Evolutionary conservation across 306 rosid species (phyloP), one percentile per base, ranked within the genome.

Genomic region (Canavalia ensiformis): DNA sequence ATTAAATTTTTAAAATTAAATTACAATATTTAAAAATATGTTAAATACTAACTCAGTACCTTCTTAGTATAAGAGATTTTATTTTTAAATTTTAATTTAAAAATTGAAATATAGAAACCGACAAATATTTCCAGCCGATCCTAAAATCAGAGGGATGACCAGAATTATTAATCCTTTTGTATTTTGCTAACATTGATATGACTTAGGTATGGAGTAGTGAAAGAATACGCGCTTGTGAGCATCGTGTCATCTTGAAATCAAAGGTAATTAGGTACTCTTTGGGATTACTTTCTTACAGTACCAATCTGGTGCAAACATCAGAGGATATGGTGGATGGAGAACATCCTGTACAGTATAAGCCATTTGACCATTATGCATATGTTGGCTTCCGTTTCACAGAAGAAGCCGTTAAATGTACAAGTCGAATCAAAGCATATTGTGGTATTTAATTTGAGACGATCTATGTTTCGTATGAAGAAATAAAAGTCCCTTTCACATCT

Each of bases 141-240:
- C 25, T 18, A 18, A 18, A 18, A 18, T 18, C 25, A 18, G 25
- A 18, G 0, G 25, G 25, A 18, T 18, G 25, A 18, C 25, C 25
- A 18, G 25, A 18, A 18, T 18, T 18, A 18, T 18, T 18, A 18
- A 18, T 18, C 25, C 25, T 18, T 18, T 18, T 18, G 25, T 18
- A 18, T 18, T 18, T 18, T 18, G 41, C 4, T 37, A 4, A 37
- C 41, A 37, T 37, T 37, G 3, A 37, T 37, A 4, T 37, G 41
- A 2, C 4, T 37, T 49, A 72, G 84, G 84, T 62, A 7, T 80
- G 77, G 84, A 80, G 78, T 9, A 80, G 57, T 49, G 78, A 62
- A 45, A 80, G 84, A 54, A 80, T 80, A 72, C 63, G 78, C 1
- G 44, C 78, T 46, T 49, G 73, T 25, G 42, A 46, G 31, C 84